Conservation (phyloP, 345 rosid genomes). For the Geranium brycei region DNA sequence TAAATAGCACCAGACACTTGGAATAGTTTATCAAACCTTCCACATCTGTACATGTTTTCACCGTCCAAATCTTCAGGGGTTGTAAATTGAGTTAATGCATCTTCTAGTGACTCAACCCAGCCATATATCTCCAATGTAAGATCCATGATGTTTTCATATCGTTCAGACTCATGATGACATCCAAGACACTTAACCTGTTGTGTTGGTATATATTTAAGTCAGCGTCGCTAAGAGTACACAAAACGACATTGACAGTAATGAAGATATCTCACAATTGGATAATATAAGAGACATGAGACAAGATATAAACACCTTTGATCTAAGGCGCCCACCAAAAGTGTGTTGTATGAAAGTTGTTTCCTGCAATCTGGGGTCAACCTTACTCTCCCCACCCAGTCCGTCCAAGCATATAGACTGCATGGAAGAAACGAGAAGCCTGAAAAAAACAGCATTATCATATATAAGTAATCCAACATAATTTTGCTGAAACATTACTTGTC, state of each 20-base stretch:
- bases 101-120: slow-evolving; percentile 72
- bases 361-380: slow-evolving; percentile 53
- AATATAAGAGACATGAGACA: not conserved
- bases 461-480: not conserved
- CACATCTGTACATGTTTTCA: slow-evolving; percentile 84
- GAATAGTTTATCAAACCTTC: slow-evolving; percentile 35
- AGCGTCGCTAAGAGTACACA: not conserved
- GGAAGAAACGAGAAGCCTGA: slow-evolving; percentile 63
- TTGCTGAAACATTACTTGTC: not conserved
- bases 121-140: slow-evolving; percentile 74
- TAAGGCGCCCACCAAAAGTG: slow-evolving; percentile 67
- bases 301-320: slow-evolving; percentile 40
- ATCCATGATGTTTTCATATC: slow-evolving; percentile 80
- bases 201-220: not conserved
- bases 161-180: slow-evolving; percentile 67
- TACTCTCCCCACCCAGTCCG: slow-evolving; percentile 62
- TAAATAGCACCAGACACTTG: not conserved
- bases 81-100: slow-evolving; percentile 74
- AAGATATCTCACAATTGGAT: not conserved
- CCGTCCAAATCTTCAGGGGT: slow-evolving; percentile 75
- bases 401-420: slow-evolving; percentile 83
- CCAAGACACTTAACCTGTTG: slow-evolving; percentile 60
- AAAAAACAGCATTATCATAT: slow-evolving; percentile 5
- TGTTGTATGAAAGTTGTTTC: slow-evolving; percentile 82
- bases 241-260: not conserved